Base-by-base conservation (phyloP, 805 yeast species). In the Kodamaea kakaduensis region DNA sequence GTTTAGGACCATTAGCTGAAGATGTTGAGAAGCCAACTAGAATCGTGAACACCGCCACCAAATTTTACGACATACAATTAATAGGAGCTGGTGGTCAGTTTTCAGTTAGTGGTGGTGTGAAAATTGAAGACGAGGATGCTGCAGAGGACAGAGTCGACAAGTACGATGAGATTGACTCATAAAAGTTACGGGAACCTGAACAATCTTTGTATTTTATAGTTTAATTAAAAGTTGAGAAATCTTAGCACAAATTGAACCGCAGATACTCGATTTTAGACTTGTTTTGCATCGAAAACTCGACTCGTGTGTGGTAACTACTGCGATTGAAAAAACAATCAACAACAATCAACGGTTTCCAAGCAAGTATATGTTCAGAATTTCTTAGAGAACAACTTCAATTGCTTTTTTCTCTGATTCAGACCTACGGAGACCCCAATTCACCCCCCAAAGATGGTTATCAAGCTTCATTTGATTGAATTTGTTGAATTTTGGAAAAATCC, bases 41-140 rank as follows among this genome's bases (percentile, higher is more conserved):
- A 58, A 86, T 93, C 50, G 78, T 80, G 47, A 93, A 94, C 58
- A 93, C 97, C 3, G 99, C 99, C 2, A 88, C 97, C 1, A 83
- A 78, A 50, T 76, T 75, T 37, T 81, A 84, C 37, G 75, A 81
- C 44, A 86, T 93, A 47, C 54, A 67, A 28, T 45, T 77, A 29
- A 74, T 84, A 43, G 89, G 95, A n/a, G 93, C 93, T 31, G 99
- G 99, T 42, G 99, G 97, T 15, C 98, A 93, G 63, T 93, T 86
- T 54, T 83, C 95, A 36, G 82, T 88, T 6, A 75, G 90, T 55
- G 97, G 88, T 25, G 97, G 97, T 36, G 59, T 72, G 22, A 77
- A 75, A 48, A 78, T 75, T 39, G 73, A 67, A 35, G 80, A 75
- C 41, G 77, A 67, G 32, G 71, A 64, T 22, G 47, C 47, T 16